phyloP scores from a whole-genome alignment of 2,329 filamentous ascomycete species.

The Alternaria postmessia region DNA sequence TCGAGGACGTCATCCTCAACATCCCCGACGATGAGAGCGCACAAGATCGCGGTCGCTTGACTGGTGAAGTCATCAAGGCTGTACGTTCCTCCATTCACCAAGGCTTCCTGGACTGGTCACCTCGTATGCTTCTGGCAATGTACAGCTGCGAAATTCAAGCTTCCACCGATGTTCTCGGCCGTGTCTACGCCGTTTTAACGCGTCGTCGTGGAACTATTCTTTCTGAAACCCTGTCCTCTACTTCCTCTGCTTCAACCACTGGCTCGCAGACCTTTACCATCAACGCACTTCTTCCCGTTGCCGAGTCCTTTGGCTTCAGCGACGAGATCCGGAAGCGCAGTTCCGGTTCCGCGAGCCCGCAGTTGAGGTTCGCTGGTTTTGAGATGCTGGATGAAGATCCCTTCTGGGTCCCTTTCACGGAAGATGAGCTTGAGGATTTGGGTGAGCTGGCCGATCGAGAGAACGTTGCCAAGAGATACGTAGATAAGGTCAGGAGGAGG shows the following conservation, averaged over 20 bases:
- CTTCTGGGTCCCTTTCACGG: constrained; percentile 96
- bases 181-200: constrained; percentile 97
- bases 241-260: constrained; percentile 90
- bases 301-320: constrained; percentile 93
- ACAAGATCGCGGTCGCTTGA: constrained; percentile 77
- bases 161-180: constrained; percentile 90
- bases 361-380: constrained; percentile 92
- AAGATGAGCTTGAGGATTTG: constrained; percentile 95
- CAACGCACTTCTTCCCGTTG: constrained; percentile 84
- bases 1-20: constrained; percentile 78
- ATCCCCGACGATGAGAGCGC: constrained; percentile 62
- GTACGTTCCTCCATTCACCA: constrained; percentile 83
- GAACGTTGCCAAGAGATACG: constrained; percentile 95
- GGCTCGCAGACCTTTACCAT: constrained; percentile 98
- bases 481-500: constrained; percentile 84
- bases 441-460: constrained; percentile 92
- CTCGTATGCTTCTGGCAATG: constrained; percentile 95
- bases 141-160: constrained; percentile 98
- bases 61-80: constrained; percentile 90
- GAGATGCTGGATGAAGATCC: constrained; percentile 95
- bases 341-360: constrained; percentile 87
- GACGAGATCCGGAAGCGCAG: constrained; percentile 97
- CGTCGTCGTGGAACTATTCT: constrained; percentile 88
- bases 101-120: constrained; percentile 94
- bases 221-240: constrained; percentile 90